Evolutionary conservation across 1,284 basidiomycete species (phyloP), one percentile per base, ranked within the genome.

Genomic region (Neonothopanus nambi): DNA sequence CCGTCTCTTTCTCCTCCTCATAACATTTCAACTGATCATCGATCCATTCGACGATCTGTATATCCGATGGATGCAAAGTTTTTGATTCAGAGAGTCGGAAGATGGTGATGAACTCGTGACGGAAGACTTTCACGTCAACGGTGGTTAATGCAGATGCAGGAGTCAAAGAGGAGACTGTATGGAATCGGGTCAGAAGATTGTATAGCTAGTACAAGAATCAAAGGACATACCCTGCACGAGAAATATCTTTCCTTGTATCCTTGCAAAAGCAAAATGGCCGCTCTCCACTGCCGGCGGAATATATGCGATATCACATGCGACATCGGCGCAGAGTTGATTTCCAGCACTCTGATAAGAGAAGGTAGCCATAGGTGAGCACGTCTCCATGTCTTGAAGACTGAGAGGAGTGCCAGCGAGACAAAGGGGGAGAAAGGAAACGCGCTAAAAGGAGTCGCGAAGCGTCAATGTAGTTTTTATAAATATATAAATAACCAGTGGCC

Each of bases 1-100:
- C 83, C 9, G 77, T 82, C 55, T 76, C 84, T 54, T 72, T 80
- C 35, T 86, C 83, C 59, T 81, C 78, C 60, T 87, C 84, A 59
- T 85, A 84, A 23, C 74, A 74, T 42, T 77, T 71, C 45, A 72
- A 65, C 26, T 66, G 66, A 18, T 78, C 77, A 48, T 78, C 75
- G 47, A 86, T 78, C 24, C 70, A 63, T 64, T 84, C 79, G 45
- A 85, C 68, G 57, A 86, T 75, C 58, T 70, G 73, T 24, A 87
- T 71, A 59, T 87, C 81, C 11, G 72, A 59, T 3, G 79, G 77
- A 56, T 79, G 76, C 1, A 83, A 58, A 1, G 73, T 70, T 12
- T 65, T 65, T 40, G 67, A 67, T 57, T 81, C 73, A 1, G 72
- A 71, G 56, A 79, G 75, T 39, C 81, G 79, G 60, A 84, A 84